Base-by-base conservation (phyloP, 352 stramenopile species). In the Plasmopara muralis region DNA sequence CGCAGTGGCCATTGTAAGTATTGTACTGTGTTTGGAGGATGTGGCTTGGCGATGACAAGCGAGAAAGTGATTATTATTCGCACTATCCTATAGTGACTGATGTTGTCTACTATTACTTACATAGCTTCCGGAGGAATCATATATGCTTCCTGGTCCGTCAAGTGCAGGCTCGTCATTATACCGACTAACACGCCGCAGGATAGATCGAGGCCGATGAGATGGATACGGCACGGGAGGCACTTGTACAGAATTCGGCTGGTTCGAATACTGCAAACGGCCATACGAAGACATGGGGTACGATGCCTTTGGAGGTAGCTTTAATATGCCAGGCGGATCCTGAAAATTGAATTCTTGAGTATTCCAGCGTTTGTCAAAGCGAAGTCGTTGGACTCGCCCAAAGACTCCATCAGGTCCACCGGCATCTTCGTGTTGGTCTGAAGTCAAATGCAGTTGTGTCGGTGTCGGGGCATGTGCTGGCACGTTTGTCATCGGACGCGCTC, bases 351-450 rank as follows among this genome's bases (percentile, higher is more conserved):
- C 66, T 47, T 68, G 66, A 5, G 68, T 62, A 35, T 50, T 78
- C 77, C 77, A 89, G 2, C 65, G 64, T 53, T 80, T 70, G 10
- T 68, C 56, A 49, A 91, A 91, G 18, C 68, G 66, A 1, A 91
- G 72, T 16, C 57, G 60, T 50, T 91, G 81, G 13, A 30, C 33
- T 9, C 81, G 64, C 25, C 77, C 81, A 47, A 74, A 91, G 2
- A 86, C 77, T 44, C 81, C 81, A 41, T 65, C 54, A 31, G 64
- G 54, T 2, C 74, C 71, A 28, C 70, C 73, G 38, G 66, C 73
- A 8, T 57, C 52, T 55, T 66, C 63, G 33, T 46, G 47, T 28
- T 84, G 70, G 31, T 84, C 68, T 9, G 47, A 25, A 43, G 59
- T 62, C 48, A 39, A 35, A 44, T 47, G 9, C 20, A 47, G 51